phyloP scores from a whole-genome alignment of 2,329 filamentous ascomycete genomes.

The Colletotrichum kahawae region DNA sequence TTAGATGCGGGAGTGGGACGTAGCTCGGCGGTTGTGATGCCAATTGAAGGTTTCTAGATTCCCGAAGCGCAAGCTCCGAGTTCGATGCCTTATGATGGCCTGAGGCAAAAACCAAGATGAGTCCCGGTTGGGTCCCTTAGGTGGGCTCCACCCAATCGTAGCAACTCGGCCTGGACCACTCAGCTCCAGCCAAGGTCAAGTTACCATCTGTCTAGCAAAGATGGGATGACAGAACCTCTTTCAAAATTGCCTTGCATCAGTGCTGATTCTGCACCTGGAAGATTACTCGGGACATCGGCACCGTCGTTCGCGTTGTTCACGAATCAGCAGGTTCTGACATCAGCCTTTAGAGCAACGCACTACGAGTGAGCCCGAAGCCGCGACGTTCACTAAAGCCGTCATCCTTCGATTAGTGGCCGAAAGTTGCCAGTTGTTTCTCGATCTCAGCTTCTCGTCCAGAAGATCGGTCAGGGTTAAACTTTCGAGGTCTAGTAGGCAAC shows the following conservation, averaged over 20 bases:
- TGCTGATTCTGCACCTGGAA: not conserved
- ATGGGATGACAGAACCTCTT: not conserved
- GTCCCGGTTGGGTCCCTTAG: too few relatives aligned
- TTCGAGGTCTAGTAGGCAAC: not conserved
- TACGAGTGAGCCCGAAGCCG: not conserved
- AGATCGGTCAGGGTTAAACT: not conserved
- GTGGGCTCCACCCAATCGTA: not conserved
- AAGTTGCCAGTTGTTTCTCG: not conserved
- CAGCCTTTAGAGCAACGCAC: not conserved
- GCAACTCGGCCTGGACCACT: constrained; percentile 1
- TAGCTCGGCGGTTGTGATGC: constrained; percentile 36
- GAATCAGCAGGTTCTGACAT: not conserved
- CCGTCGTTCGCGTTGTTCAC: not conserved
- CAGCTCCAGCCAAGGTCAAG: not conserved
- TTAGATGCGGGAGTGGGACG: constrained; percentile 30
- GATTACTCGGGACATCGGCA: not conserved
- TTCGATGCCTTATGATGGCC: constrained; percentile 24
- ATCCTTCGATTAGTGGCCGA: not conserved
- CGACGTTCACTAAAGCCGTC: not conserved
- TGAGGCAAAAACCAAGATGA: too few relatives aligned
- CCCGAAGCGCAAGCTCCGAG: constrained; percentile 21
- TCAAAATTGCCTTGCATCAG: not conserved
- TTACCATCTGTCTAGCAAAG: not conserved
- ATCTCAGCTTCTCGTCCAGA: not conserved
- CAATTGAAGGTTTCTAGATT: constrained; percentile 32